A percentile compares a stretch with the other conserved stretches of the same genome.
These are phyloP conservation scores for Erigeron canadensis DNA, from an alignment of 129 eudicot genomes.

Conservation along the genomic window DNA sequence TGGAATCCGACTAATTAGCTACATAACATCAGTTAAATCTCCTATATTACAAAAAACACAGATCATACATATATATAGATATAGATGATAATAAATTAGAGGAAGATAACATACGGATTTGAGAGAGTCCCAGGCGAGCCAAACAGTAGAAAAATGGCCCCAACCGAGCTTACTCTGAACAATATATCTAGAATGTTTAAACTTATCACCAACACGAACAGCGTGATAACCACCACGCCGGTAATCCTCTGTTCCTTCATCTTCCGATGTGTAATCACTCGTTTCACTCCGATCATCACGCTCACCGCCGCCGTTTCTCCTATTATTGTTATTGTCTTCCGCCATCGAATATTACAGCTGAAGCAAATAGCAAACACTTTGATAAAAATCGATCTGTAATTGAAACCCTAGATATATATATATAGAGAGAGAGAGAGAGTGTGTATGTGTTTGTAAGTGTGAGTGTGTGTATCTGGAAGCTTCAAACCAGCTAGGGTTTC, in stretches of 20 bases:
- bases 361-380: too few relatives aligned
- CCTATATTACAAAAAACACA: background rate
- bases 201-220: slow-evolving; percentile 75
- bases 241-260: slow-evolving; percentile 95
- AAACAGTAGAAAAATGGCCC: slow-evolving; percentile 98
- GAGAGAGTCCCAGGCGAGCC: slow-evolving; percentile 98
- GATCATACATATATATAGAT: background rate
- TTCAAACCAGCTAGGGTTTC: slow-evolving; percentile 38
- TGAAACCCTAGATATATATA: background rate
- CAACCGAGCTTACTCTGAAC: slow-evolving; percentile 96
- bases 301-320: slow-evolving; percentile 28
- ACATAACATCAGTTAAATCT: background rate
- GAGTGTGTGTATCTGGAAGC: slow-evolving; percentile 11
- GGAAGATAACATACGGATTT: slow-evolving; percentile 45
- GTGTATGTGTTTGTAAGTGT: background rate
- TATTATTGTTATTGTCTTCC: slow-evolving; percentile 21
- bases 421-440: slow-evolving; percentile 18
- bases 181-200: slow-evolving; percentile 71
- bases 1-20: slow-evolving; percentile 1
- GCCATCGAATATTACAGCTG: slow-evolving; percentile 27
- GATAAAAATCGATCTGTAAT: background rate
- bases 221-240: slow-evolving; percentile 92
- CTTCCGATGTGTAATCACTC: slow-evolving; percentile 74
- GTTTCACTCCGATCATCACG: slow-evolving; percentile 42
- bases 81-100: background rate